Evolutionary conservation across 2,329 filamentous ascomycete species (phyloP).

Genomic region (Ascochyta lentis): DNA sequence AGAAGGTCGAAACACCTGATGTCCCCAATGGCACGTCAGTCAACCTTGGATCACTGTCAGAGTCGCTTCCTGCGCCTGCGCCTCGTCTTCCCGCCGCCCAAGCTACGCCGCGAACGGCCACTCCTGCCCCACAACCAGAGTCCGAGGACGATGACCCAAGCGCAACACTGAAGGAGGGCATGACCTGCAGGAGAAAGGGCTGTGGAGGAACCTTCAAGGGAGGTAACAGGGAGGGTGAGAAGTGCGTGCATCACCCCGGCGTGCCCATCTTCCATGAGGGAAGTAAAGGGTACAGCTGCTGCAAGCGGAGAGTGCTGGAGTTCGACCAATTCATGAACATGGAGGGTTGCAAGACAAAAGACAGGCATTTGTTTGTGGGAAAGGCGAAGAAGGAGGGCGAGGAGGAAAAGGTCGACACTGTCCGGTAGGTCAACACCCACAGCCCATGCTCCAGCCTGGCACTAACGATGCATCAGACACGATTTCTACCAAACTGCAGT

Average conservation of each 20-base stretch:
- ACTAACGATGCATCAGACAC: conserved; percentile 57
- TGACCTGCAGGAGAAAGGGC: conserved; percentile 76
- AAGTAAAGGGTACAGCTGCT: conserved; percentile 96
- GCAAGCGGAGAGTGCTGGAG: conserved; percentile 91
- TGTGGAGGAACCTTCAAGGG: conserved; percentile 73
- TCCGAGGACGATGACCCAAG: conserved; percentile 86
- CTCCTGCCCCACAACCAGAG: conserved; percentile 49
- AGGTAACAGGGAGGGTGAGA: conserved; percentile 65
- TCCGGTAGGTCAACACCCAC: conserved; percentile 62
- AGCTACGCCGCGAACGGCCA: conserved; percentile 31
- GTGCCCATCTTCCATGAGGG: conserved; percentile 95
- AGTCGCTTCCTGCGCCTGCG: conserved; percentile 41
- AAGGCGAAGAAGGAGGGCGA: conserved; percentile 71
- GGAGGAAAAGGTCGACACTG: conserved; percentile 79
- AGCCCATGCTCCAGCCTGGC: not conserved
- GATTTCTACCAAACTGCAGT: conserved; percentile 95
- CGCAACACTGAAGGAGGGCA: conserved; percentile 74
- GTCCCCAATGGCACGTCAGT: conserved; percentile 47
- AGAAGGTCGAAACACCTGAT: conserved; percentile 57
- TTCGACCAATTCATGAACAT: conserved; percentile 99
- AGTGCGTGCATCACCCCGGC: conserved; percentile 88
- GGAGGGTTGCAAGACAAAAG: conserved; percentile 84
- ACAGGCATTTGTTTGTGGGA: conserved; percentile 83
- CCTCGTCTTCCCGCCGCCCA: conserved; percentile 43
- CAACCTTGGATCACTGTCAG: conserved; percentile 40